Evolutionary conservation across 2,329 filamentous ascomycete species (phyloP), one percentile per base, ranked within the genome.

Genomic region (Lasiodiplodia sp.): DNA sequence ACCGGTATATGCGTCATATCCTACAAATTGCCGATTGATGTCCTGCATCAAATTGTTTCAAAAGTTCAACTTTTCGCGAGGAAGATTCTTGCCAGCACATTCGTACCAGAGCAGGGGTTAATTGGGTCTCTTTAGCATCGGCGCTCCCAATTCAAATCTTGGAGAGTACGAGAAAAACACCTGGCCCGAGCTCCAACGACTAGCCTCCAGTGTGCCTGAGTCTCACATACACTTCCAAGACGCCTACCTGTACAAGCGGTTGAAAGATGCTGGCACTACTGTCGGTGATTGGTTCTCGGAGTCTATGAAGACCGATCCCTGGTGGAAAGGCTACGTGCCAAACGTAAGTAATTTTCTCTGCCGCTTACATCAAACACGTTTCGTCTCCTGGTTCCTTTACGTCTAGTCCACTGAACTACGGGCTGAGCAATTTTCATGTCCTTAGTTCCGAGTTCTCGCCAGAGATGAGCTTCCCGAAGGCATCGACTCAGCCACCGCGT

Each of bases 191-290:
- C 72, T 84, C 14, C 78, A 78, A 58, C 74, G 77, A 0, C 75
- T 84, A 3, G 82, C 81, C 25, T 83, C 86, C 70, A 85, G 92
- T 58, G 85, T 91, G 0, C 92, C 92, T 0, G 92, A 95, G 72
- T 90, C 92, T 2, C 93, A 92, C 7, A 88, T 96, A 58, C 92
- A 96, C 76, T 92, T 93, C 71, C 92, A 94, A 81, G 84, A 85
- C 58, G 81, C 83, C 3, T 73, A 85, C 10, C 78, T 89, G 23
- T 87, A 88, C 74, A 87, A 86, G 38, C 86, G 92, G 16, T 81
- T 85, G 69, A 91, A 91, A 76, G 92, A 94, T 76, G 81, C 85
- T 40, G 80, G 80, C 10, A 83, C 83, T 8, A 79, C 82, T 3
- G 85, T 82, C 3, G 87, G 84, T 1, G 78, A 87, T 73, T 87